Evolutionary conservation across 2,329 filamentous ascomycete species (phyloP).

Genomic region (Nemania sp.): DNA sequence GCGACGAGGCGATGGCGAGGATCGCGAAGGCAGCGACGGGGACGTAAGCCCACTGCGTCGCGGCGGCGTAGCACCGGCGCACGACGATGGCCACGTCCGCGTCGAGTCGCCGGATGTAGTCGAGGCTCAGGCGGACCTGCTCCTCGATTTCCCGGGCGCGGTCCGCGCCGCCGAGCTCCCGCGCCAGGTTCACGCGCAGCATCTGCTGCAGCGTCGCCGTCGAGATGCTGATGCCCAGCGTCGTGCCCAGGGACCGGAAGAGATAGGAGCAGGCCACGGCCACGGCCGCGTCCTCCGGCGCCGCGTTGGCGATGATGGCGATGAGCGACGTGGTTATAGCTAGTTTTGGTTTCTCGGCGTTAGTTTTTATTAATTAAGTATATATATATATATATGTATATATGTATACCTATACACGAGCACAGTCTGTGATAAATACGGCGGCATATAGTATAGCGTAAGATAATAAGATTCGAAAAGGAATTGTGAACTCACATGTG

Average conservation of each 20-base stretch:
- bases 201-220: constrained; percentile 74
- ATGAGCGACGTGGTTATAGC: constrained; percentile 75
- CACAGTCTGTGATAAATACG: background rate
- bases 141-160: constrained; percentile 69
- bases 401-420: background rate
- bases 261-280: constrained; percentile 81
- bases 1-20: constrained; percentile 46
- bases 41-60: constrained; percentile 48
- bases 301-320: constrained; percentile 71
- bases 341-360: constrained; percentile 42
- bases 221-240: constrained; percentile 72
- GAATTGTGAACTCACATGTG: constrained; percentile 38
- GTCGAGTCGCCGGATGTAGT: constrained; percentile 68
- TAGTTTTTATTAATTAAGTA: background rate
- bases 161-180: constrained; percentile 56
- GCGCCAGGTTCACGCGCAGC: constrained; percentile 60
- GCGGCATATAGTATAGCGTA: background rate
- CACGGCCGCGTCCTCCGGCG: constrained; percentile 70
- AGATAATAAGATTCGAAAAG: background rate
- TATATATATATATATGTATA: background rate
- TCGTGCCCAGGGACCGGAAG: constrained; percentile 79
- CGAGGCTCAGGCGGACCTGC: constrained; percentile 70
- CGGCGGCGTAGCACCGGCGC: constrained; percentile 65
- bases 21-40: constrained; percentile 45
- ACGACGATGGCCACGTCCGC: constrained; percentile 64